A percentile compares a stretch with the other conserved stretches of the same genome.
Conservation (phyloP, 2,329 filamentous ascomycete species). For the Diaporthe caulivora region DNA sequence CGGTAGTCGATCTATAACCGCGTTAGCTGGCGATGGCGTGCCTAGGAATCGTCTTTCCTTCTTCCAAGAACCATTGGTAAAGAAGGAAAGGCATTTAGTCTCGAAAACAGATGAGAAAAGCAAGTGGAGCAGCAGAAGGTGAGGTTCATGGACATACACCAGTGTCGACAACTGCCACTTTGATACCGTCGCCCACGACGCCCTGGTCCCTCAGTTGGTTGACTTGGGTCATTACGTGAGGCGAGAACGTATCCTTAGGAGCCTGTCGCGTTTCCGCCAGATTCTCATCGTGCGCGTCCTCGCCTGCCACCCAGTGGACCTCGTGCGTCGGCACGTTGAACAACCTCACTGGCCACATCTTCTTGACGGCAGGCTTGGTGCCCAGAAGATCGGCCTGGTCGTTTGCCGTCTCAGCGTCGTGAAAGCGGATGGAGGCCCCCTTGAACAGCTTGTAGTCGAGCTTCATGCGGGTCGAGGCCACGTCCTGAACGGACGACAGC, state of each 20-base stretch:
- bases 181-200: slow-evolving; percentile 63
- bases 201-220: slow-evolving; percentile 64
- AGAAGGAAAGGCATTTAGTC: background rate
- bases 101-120: background rate
- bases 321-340: slow-evolving; percentile 59
- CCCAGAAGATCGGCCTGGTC: slow-evolving; percentile 56
- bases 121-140: background rate
- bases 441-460: slow-evolving; percentile 66
- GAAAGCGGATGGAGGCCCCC: slow-evolving; percentile 65
- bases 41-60: background rate
- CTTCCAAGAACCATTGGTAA: background rate
- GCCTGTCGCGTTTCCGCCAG: slow-evolving; percentile 49
- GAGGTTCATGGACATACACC: slow-evolving; percentile 56
- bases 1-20: slow-evolving; percentile 67
- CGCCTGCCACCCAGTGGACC: slow-evolving; percentile 57
- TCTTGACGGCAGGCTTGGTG: slow-evolving; percentile 59
- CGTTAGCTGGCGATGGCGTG: slow-evolving; percentile 26
- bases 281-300: slow-evolving; percentile 41
- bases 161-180: slow-evolving; percentile 66
- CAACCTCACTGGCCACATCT: slow-evolving; percentile 61
- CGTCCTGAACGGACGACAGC: slow-evolving; percentile 51
- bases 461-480: slow-evolving; percentile 60
- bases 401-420: slow-evolving; percentile 59
- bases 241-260: slow-evolving; percentile 56
- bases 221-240: slow-evolving; percentile 69